Percentiles rank a stretch among this genome's conserved stretches.
These are phyloP conservation scores for Tricladium varicosporioides DNA, from an alignment of 2,329 filamentous ascomycete species.

Conservation along the genomic window DNA sequence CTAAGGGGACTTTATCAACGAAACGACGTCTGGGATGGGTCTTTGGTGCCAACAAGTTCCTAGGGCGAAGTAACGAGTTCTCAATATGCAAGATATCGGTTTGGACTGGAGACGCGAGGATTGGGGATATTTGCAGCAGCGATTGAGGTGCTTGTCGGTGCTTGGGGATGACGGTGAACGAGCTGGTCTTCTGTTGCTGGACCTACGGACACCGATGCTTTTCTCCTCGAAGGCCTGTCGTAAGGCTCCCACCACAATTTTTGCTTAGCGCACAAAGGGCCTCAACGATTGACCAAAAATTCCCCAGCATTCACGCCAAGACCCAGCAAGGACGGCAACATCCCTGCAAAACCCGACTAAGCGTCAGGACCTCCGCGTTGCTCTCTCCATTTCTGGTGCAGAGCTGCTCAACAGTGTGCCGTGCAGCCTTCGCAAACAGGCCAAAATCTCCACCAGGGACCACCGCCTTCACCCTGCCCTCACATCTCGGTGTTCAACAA, in stretches of 20 bases:
- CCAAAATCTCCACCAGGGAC: neutral
- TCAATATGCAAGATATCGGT: neutral
- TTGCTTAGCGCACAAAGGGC: neutral
- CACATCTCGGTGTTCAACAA: conserved; percentile 2
- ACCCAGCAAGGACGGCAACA: neutral
- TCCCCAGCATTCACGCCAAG: neutral
- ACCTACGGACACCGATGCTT: conserved; percentile 4
- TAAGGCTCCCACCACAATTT: conserved; percentile 1
- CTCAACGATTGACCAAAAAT: conserved; percentile 1
- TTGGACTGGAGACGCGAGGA: neutral
- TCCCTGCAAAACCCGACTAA: neutral
- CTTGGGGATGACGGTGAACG: neutral
- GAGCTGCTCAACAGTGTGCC: neutral
- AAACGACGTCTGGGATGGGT: conserved; percentile 1
- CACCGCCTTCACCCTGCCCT: neutral
- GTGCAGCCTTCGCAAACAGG: neutral
- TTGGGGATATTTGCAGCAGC: neutral
- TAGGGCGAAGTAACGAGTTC: neutral
- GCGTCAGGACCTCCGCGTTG: neutral
- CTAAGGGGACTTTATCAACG: neutral
- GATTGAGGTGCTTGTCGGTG: conserved; percentile 7
- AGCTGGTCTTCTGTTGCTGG: neutral
- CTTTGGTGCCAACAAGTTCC: neutral
- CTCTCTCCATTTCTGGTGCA: neutral
- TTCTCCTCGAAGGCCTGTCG: neutral